phyloP scores from a whole-genome alignment of 441 rosid genomes.

The Syzygium malaccense region DNA sequence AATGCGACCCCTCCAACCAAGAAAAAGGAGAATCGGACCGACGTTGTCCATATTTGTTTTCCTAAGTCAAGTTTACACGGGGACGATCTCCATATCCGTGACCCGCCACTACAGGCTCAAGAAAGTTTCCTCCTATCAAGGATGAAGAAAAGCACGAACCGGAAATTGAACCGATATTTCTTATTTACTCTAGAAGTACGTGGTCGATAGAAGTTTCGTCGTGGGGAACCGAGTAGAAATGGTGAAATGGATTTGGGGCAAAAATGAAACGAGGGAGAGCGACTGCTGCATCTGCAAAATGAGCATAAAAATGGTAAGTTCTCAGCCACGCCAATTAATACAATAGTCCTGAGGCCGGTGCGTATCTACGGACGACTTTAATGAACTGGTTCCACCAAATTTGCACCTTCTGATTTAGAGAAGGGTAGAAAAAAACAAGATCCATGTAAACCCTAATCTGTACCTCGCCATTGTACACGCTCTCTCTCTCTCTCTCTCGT shows the following conservation, averaged over 20 bases:
- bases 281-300: neutral
- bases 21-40: neutral
- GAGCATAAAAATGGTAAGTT: neutral
- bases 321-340: neutral
- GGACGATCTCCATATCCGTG: neutral
- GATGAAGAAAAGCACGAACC: neutral
- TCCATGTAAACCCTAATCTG: neutral
- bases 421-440: neutral
- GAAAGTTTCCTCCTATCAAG: neutral
- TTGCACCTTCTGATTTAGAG: neutral
- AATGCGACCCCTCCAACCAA: neutral
- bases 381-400: neutral
- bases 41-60: neutral
- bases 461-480: neutral
- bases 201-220: neutral
- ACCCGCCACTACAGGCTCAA: neutral
- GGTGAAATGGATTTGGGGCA: neutral
- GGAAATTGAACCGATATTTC: neutral
- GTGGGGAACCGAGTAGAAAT: neutral
- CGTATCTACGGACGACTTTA: neutral
- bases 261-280: neutral
- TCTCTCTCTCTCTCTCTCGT: neutral
- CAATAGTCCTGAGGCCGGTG: neutral
- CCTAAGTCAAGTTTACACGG: neutral
- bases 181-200: neutral